Base-by-base conservation (phyloP, 2,329 filamentous ascomycete genomes). In the Ophiostoma montium region DNA sequence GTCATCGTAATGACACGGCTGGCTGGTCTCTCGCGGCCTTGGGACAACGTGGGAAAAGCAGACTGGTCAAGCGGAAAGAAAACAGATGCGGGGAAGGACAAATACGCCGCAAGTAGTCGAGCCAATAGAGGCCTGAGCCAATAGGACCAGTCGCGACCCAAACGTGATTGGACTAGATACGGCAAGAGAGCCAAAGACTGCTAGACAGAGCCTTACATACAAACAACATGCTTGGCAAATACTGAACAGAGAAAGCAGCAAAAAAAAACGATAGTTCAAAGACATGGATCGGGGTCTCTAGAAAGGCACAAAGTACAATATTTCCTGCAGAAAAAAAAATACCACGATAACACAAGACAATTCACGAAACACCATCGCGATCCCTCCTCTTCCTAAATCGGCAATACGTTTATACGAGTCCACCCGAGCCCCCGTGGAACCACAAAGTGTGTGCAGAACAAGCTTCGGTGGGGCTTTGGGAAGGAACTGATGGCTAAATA, bases 111-210 rank as follows among this genome's bases (percentile, higher is more conserved):
- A n/a, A n/a, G n/a, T n/a, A n/a, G n/a, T n/a, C n/a, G n/a, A n/a
- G n/a, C n/a, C n/a, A n/a, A n/a, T n/a, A n/a, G n/a, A n/a, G n/a
- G n/a, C 23, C 8, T 8, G 42, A 48, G 46, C 53, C 53, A 55
- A 55, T 55, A 43, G 52, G 35, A 27, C 15, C 18, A 46, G 47
- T 27, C 13, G 32, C 27, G 19, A 19, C 46, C 46, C 50, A 50
- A 53, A 53, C 53, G 53, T 55, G 53, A 53, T 49, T 52, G 50
- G 41, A 41, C 30, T 31, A 32, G 46, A 48, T 51, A 42, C 42
- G 41, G 41, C n/a, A 35, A 31, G 18, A 19, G 15, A 13, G 18
- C 4, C 8, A 42, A 23, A 42, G 38, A 15, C 21, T 23, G 38
- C 23, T 23, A 23, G 38, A 27, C 23, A 42, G 38, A 42, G 21